Conservation (phyloP, 2,329 filamentous ascomycete genomes). For the Talaromyces sp. region DNA sequence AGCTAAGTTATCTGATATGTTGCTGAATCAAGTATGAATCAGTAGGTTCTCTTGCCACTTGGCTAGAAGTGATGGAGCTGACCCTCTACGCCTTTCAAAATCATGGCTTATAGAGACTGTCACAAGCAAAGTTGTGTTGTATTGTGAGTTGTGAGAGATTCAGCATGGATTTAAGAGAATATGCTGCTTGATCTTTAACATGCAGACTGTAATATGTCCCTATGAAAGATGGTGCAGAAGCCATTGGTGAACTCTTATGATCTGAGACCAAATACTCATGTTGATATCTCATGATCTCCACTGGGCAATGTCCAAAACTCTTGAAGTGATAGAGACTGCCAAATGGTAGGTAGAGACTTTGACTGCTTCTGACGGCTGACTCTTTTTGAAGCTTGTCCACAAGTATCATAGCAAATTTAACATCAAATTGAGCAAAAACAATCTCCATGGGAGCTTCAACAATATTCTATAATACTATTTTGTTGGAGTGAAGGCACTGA, state of each 20-base stretch:
- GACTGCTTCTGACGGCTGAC: no score
- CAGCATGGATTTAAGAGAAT: background rate
- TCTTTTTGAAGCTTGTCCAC: no score
- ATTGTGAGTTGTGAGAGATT: background rate
- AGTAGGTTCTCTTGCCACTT: no score
- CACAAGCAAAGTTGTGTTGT: background rate
- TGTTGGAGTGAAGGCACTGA: no score
- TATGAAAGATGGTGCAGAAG: background rate
- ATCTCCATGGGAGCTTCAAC: no score
- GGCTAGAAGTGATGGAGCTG: background rate
- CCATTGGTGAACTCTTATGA: background rate
- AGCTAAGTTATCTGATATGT: background rate
- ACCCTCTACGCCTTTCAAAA: background rate
- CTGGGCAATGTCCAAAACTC: background rate
- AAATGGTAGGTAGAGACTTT: no score
- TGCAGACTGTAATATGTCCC: background rate
- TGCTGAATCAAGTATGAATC: no score
- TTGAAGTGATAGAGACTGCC: background rate
- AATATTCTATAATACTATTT: no score
- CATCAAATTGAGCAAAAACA: no score
- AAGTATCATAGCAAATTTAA: no score
- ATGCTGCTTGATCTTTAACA: background rate
- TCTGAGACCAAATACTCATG: background rate
- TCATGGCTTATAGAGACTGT: background rate
- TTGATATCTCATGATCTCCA: background rate